Base-by-base conservation (phyloP, 306 rosid species). In the Echinosophora koreensis region DNA sequence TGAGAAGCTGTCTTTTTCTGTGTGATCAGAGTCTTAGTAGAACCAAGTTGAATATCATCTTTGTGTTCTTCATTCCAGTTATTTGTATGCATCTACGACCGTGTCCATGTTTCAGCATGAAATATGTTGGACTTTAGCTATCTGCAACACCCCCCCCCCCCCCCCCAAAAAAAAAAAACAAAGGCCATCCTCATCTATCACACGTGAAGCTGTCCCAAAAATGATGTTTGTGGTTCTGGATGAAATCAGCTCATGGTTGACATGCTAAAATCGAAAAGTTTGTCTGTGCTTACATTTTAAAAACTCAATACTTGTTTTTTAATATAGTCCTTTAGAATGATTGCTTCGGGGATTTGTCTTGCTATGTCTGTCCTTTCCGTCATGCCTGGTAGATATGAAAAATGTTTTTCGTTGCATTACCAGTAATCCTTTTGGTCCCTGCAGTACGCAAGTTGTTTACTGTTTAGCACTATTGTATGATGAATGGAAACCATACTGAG, bases 361-460 rank as follows among this genome's bases (percentile, higher is more conserved):
- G 51, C 50, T 59, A 30, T 44, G 8, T 44, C 59, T 63, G 0
- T 39, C 55, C 28, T 58, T 38, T 44, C 5, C 11, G 66, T 76
- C 81, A 35, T 66, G 63, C 74, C 46, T 61, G 66, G 46, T 52
- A 34, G 47, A 67, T 54, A 54, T 82, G 9, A 56, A 84, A 78
- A 52, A 38, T 42, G 54, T 14, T 72, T 39, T 57, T 42, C 34
- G 32, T 37, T 52, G 64, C 42, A 37, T 49, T 46, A 47, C 10
- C 3, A 17, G 60, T 71, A 30, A 66, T 22, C 32, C 62, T 65
- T 84, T 63, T 65, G 66, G 30, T 35, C 50, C 47, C 27, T 71
- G 66, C 16, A 62, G 15, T 50, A 61, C 58, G 41, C 42, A 6
- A 61, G 46, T 61, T 76, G 55, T 68, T 58, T 75, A 11, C 0